Evolutionary conservation across 1,139 yeast genomes (phyloP).

Genomic region (Saccharomyces hybrid): DNA sequence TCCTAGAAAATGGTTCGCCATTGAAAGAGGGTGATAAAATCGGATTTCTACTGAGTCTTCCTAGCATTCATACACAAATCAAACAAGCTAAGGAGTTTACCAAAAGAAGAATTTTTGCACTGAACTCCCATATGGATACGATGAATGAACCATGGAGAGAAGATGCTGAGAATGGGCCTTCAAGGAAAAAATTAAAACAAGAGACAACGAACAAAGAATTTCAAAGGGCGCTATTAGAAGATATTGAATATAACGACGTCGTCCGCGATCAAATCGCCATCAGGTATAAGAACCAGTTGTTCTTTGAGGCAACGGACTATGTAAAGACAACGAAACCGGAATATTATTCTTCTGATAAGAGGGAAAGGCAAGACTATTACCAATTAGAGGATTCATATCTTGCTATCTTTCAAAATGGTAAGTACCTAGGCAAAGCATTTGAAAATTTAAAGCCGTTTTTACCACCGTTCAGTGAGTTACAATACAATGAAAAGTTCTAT

Average conservation of each 20-base stretch:
- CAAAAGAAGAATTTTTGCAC: conserved; percentile 25
- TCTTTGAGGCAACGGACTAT: conserved; percentile 83
- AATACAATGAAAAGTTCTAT: conserved; percentile 36
- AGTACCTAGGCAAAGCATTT: conserved; percentile 55
- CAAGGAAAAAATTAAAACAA: conserved; percentile 13
- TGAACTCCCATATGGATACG: conserved; percentile 10
- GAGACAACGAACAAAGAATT: conserved; percentile 21
- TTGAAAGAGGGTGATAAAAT: conserved; percentile 73
- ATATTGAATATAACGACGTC: conserved; percentile 30
- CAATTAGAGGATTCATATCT: conserved; percentile 35
- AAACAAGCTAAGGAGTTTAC: conserved; percentile 33
- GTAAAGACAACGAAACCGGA: conserved; percentile 50
- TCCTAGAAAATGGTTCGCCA: conserved; percentile 8
- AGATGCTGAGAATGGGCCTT: not conserved
- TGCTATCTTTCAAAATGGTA: conserved; percentile 71
- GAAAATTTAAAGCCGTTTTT: conserved; percentile 65
- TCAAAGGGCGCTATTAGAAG: conserved; percentile 25
- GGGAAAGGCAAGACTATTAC: conserved; percentile 25
- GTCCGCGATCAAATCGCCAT: conserved; percentile 84
- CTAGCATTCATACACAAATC: conserved; percentile 42
- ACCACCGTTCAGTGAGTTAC: conserved; percentile 59
- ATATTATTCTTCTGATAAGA: conserved; percentile 24
- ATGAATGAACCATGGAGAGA: not conserved
- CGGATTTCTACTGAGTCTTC: conserved; percentile 72
- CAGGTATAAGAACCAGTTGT: conserved; percentile 66